These are phyloP conservation scores for Aspergillus fijiensis DNA, from an alignment of 2,329 filamentous ascomycete species.

Conservation along the genomic window DNA sequence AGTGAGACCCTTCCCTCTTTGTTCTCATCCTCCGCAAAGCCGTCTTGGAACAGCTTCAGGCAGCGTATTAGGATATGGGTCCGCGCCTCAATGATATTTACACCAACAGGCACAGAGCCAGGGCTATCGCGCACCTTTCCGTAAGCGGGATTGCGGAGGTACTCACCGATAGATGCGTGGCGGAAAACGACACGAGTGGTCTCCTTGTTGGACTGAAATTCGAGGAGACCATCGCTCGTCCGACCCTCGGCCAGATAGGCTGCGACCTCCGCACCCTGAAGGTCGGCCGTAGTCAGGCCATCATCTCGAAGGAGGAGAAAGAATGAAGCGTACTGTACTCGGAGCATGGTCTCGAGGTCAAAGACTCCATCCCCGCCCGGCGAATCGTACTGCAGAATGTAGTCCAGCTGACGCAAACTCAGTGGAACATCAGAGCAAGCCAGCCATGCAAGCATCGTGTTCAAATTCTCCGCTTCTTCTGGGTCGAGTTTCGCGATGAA, in stretches of 20 bases:
- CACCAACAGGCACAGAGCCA: constrained; percentile 15
- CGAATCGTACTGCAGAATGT: not conserved
- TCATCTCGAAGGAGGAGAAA: not conserved
- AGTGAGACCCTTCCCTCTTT: not conserved
- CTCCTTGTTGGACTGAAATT: constrained; percentile 19
- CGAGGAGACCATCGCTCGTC: not conserved
- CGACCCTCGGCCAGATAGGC: not conserved
- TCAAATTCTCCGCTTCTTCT: not conserved
- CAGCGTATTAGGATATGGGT: not conserved
- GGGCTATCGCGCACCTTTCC: constrained; percentile 18
- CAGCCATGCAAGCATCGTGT: not conserved
- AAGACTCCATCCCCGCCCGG: not conserved
- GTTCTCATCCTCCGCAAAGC: not conserved
- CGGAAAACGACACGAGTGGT: constrained; percentile 23
- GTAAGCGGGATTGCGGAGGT: constrained; percentile 17
- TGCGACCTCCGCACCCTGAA: not conserved
- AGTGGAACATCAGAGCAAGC: not conserved
- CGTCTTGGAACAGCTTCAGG: not conserved
- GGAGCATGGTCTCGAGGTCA: not conserved
- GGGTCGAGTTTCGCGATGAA: not conserved
- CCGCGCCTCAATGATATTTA: constrained; percentile 9
- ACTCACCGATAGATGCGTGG: constrained; percentile 27
- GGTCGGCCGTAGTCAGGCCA: not conserved
- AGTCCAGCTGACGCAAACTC: not conserved
- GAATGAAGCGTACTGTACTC: constrained; percentile 1